Conservation (phyloP, 768 basidiomycete species). For the Lanmaoa rubissima region DNA sequence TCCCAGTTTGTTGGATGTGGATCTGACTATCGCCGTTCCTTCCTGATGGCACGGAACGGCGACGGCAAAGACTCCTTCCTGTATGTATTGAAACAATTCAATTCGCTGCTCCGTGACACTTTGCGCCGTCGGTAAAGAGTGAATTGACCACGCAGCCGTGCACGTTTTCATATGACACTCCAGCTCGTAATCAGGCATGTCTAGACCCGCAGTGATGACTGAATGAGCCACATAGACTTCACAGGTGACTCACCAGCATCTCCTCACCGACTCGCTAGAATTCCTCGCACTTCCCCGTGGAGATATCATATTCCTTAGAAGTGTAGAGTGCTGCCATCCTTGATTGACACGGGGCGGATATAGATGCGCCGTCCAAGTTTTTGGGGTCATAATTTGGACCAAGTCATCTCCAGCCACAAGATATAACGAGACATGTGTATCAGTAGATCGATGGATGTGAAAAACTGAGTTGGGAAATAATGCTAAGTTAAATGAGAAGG, state of each 20-base stretch:
- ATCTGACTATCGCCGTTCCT: slow-evolving; percentile 3
- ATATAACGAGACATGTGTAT: background rate
- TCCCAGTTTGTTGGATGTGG: background rate
- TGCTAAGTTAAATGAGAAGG: background rate
- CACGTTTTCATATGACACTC: background rate
- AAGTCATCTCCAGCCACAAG: background rate
- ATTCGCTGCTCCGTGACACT: background rate
- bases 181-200: background rate
- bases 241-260: background rate
- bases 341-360: background rate
- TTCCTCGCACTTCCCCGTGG: background rate
- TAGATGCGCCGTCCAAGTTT: background rate
- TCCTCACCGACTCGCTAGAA: background rate
- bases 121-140: slow-evolving; percentile 9
- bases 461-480: background rate
- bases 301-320: background rate
- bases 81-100: background rate
- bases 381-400: background rate
- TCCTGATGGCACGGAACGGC: background rate
- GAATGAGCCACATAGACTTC: background rate
- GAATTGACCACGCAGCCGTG: slow-evolving; percentile 2
- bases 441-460: background rate
- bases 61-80: background rate
- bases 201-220: slow-evolving; percentile 2
- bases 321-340: background rate